phyloP scores from a whole-genome alignment of 2,329 filamentous ascomycete species.

The Colletotrichum sp. region DNA sequence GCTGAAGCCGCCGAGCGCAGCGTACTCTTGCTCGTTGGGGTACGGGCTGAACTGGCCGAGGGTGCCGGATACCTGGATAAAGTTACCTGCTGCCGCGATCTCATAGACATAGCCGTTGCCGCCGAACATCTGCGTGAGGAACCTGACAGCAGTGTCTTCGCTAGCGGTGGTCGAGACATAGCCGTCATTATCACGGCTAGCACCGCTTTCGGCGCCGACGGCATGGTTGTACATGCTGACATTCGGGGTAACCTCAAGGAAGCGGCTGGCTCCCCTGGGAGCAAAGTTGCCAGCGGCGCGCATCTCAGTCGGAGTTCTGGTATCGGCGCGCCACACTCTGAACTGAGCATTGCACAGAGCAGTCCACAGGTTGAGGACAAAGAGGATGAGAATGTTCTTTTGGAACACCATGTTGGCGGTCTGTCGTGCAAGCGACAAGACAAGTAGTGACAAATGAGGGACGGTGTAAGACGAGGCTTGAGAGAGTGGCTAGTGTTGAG shows the following conservation, averaged over 20 bases:
- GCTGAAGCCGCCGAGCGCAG: not conserved
- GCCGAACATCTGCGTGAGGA: not conserved
- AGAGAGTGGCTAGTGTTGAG: not conserved
- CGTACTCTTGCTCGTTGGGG: not conserved
- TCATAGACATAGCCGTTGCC: not conserved
- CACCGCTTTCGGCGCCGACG: not conserved
- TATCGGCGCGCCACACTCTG: not conserved
- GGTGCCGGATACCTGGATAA: not conserved
- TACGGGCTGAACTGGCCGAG: not conserved
- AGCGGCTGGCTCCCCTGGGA: accelerated
- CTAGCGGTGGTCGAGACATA: not conserved
- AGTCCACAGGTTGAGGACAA: not conserved
- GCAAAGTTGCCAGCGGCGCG: not conserved
- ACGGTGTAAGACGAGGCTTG: not conserved
- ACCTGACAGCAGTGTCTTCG: not conserved
- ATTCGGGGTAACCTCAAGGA: not conserved
- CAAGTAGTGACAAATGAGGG: not conserved
- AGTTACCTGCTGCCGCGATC: not conserved
- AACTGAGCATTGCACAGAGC: not conserved
- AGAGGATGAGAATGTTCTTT: not conserved
- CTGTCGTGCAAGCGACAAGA: not conserved
- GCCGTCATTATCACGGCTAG: not conserved
- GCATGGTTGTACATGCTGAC: not conserved
- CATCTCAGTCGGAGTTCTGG: not conserved
- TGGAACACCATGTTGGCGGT: not conserved